Conservation (phyloP, 805 yeast genomes). For the Lipomyces lipofer region DNA sequence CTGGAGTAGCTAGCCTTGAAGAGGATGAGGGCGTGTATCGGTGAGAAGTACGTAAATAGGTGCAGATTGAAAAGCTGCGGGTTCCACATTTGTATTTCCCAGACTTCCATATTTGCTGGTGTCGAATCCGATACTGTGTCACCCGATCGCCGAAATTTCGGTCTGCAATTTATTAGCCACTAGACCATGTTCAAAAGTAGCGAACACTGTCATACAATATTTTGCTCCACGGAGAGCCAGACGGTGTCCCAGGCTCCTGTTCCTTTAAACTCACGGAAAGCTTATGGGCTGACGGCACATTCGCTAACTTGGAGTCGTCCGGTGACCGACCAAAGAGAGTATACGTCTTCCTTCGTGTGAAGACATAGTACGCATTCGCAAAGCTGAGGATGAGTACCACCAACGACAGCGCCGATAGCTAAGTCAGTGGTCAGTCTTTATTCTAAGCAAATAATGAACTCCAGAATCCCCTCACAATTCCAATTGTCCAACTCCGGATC, state of each 20-base stretch:
- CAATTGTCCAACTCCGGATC: neutral
- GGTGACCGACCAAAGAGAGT: conserved; percentile 22
- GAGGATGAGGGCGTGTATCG: conserved; percentile 52
- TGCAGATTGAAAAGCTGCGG: conserved; percentile 60
- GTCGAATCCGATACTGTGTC: neutral
- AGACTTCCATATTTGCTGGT: conserved; percentile 35
- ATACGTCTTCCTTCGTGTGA: conserved; percentile 19
- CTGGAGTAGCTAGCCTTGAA: conserved; percentile 43
- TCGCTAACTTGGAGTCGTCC: conserved; percentile 13
- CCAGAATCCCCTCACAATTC: neutral
- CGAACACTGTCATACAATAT: no score
- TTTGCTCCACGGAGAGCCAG: conserved; percentile 2
- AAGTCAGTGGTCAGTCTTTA: neutral
- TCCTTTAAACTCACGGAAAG: no score
- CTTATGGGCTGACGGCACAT: conserved; percentile 2
- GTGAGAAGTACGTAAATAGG: conserved; percentile 58
- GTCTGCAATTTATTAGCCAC: no score
- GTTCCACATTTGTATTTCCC: conserved; percentile 65
- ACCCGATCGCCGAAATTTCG: no score
- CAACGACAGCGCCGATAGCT: conserved; percentile 21
- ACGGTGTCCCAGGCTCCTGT: no score
- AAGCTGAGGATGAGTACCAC: conserved; percentile 13
- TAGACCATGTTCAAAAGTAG: no score
- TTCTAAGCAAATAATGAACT: neutral
- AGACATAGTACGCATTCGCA: conserved; percentile 19